phyloP scores from a whole-genome alignment of 2,329 filamentous ascomycete species.

The Purpureocillium lavendulum region DNA sequence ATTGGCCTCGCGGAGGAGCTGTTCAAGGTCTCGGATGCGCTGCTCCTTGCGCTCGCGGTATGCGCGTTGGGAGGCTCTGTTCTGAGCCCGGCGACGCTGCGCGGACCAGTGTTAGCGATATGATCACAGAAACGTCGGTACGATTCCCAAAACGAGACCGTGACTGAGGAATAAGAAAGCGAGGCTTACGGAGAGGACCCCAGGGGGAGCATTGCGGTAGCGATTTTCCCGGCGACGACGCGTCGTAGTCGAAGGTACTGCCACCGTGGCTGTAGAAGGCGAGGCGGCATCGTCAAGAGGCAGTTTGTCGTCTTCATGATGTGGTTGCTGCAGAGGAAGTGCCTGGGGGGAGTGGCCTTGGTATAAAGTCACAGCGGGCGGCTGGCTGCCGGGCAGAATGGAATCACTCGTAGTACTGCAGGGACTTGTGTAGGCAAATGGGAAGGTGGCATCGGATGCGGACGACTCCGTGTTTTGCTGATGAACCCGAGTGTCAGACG shows the following conservation, averaged over 20 bases:
- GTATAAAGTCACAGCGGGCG: no score
- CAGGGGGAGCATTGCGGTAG: slow-evolving; percentile 43
- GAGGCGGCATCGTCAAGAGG: no score
- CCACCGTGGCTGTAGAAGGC: no score
- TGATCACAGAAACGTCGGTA: no score
- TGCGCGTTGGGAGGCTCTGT: slow-evolving; percentile 22
- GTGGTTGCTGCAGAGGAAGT: no score
- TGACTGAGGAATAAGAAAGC: background rate
- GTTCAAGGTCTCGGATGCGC: slow-evolving; percentile 55
- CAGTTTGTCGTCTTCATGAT: no score
- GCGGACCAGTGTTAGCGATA: slow-evolving; percentile 1
- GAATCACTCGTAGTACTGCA: slow-evolving; percentile 8
- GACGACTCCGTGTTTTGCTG: background rate
- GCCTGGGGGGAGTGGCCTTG: no score
- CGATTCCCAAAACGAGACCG: background rate
- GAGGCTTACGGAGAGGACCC: slow-evolving; percentile 36
- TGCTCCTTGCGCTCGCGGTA: slow-evolving; percentile 36
- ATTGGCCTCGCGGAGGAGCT: slow-evolving; percentile 43
- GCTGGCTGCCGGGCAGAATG: background rate
- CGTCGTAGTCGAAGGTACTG: background rate
- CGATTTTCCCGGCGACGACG: slow-evolving; percentile 38
- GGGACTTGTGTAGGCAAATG: slow-evolving; percentile 6
- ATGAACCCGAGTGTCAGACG: background rate
- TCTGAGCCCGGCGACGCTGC: slow-evolving; percentile 22
- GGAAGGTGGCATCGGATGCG: background rate